Conservation (phyloP, 768 basidiomycete species). For the Suillus spraguei region DNA sequence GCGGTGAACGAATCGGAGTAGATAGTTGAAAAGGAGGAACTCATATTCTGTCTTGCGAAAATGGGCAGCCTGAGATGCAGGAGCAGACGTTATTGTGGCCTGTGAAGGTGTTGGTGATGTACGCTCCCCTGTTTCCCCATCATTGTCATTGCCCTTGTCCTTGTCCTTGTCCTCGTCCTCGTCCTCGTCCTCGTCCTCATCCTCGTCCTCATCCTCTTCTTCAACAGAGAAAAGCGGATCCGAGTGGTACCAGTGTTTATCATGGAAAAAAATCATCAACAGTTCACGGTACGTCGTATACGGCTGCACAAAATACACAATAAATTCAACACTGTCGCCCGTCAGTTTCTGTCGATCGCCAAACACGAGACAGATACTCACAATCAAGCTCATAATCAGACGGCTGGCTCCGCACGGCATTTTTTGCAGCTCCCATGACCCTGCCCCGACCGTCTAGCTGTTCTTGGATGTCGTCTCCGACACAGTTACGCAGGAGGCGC, state of each 20-base stretch:
- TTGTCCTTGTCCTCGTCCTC: slow-evolving; percentile 21
- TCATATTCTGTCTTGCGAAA: slow-evolving; percentile 86
- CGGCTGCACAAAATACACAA: slow-evolving; percentile 92
- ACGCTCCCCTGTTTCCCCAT: slow-evolving; percentile 19
- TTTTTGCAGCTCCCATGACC: slow-evolving; percentile 84
- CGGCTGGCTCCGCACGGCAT: slow-evolving; percentile 65
- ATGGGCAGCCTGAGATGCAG: slow-evolving; percentile 41
- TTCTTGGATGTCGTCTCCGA: slow-evolving; percentile 91
- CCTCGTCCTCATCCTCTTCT: slow-evolving; percentile 70
- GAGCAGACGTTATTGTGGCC: slow-evolving; percentile 54
- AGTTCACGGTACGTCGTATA: slow-evolving; percentile 88
- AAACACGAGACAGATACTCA: slow-evolving; percentile 42
- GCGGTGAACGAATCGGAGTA: slow-evolving; percentile 92
- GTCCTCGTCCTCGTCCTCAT: slow-evolving; percentile 49
- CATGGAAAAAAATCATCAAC: slow-evolving; percentile 97
- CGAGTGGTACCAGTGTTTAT: slow-evolving; percentile 84
- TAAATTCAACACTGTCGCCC: slow-evolving; percentile 78
- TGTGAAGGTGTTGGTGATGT: slow-evolving; percentile 67
- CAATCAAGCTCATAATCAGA: slow-evolving; percentile 89
- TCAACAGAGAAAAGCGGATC: slow-evolving; percentile 76
- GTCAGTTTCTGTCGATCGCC: slow-evolving; percentile 12
- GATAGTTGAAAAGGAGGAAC: slow-evolving; percentile 93
- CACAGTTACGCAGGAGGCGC: slow-evolving; percentile 81
- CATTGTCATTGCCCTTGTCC: too few relatives aligned
- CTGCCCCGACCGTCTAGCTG: slow-evolving; percentile 76